These are phyloP conservation scores for Candida andamanensis DNA, from an alignment of 805 yeast species.

Conservation along the genomic window DNA sequence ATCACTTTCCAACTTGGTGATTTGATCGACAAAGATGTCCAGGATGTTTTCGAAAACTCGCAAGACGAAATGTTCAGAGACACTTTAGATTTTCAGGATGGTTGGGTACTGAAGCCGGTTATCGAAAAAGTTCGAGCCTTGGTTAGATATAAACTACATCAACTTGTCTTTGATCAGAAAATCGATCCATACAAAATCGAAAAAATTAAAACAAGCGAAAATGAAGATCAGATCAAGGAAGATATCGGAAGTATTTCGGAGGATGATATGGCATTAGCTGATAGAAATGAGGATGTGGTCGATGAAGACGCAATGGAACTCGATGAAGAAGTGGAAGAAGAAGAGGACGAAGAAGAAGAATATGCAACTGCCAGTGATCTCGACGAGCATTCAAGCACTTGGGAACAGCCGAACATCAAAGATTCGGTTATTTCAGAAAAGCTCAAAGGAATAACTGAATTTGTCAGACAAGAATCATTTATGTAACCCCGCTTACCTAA, in stretches of 20 bases:
- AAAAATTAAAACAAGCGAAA: constrained; percentile 39
- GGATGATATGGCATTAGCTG: constrained; percentile 20
- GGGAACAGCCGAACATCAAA: not conserved
- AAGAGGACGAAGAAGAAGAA: constrained; percentile 13
- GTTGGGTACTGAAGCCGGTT: constrained; percentile 70
- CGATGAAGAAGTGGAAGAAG: constrained; percentile 15
- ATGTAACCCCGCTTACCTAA: constrained; percentile 8
- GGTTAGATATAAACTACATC: constrained; percentile 65
- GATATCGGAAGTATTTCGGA: too few relatives aligned
- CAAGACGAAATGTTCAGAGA: constrained; percentile 31
- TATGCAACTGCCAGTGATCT: constrained; percentile 14
- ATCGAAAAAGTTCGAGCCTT: constrained; percentile 63
- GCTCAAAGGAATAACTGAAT: constrained; percentile 27
- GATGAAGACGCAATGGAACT: constrained; percentile 13
- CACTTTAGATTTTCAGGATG: constrained; percentile 52
- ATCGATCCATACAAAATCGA: constrained; percentile 38
- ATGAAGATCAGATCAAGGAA: constrained; percentile 17
- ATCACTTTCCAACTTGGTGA: constrained; percentile 79
- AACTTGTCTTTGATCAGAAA: constrained; percentile 48
- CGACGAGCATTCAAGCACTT: constrained; percentile 13
- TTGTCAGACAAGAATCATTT: constrained; percentile 31
- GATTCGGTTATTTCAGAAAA: constrained; percentile 23
- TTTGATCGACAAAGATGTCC: constrained; percentile 60
- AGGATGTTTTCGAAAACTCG: constrained; percentile 33
- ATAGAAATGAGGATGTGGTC: constrained; percentile 15